Evolutionary conservation across 2,329 filamentous ascomycete genomes (phyloP), one percentile per base, ranked within the genome.

Genomic region (Didymella pomorum): DNA sequence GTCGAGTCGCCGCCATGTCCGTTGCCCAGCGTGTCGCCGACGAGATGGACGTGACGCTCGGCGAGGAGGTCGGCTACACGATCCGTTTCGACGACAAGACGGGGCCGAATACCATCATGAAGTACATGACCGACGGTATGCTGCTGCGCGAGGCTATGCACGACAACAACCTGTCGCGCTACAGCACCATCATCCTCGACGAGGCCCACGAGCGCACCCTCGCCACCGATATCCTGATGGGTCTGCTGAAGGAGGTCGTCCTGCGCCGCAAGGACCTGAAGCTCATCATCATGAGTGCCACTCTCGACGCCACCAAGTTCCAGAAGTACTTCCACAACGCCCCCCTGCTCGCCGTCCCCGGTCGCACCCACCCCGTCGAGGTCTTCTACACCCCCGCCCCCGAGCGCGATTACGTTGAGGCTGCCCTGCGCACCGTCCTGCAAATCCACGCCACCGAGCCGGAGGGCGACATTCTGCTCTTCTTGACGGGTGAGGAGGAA

Each of bases 61-160:
- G 95, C 31, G 88, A 93, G 55, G 93, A 97, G 75, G 94, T 99
- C 62, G 95, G 95, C 53, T 99, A 99, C 76, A 97, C 91, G 8
- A 97, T 99, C 73, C 92, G 95, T 75, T 99, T 99, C 74, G 95
- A 99, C 73, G 95, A 99, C 79, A 91, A 89, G 74, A 97, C 94
- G 0, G 91, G 89, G 64, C 87, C 92, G 2, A 85, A 89, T 18
- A 99, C 95, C 1, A 92, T 89, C 72, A 97, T 99, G 81, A 99
- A 99, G 81, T 99, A 99, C 80, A 97, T 99, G 94, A 99, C 95
- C 16, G 95, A 99, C 71, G 95, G 95, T 78, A 98, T 98, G 91
- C 86, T 99, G 75, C 89, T 97, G 79, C 87, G 95, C 81, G 95
- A 99, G 79, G 93, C 97, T 74, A 84, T 99, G 50, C 85, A 97